Conservation (phyloP, 2,329 filamentous ascomycete species). For the Talaromyces sp. region DNA sequence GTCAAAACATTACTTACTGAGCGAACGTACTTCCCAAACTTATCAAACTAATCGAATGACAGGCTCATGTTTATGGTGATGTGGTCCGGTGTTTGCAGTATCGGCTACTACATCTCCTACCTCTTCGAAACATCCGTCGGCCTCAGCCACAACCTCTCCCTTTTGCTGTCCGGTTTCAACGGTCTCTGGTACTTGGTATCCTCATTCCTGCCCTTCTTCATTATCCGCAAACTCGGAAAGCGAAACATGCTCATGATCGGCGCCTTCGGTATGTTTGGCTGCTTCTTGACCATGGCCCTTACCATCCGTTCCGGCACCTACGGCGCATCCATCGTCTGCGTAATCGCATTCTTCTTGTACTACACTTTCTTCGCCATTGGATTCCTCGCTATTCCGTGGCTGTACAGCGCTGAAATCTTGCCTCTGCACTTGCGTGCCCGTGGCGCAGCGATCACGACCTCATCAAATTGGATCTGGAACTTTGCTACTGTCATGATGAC, state of each 20-base stretch:
- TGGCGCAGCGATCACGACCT: constrained; percentile 24
- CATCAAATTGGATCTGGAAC: constrained; percentile 26
- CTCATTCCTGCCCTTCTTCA: constrained; percentile 15
- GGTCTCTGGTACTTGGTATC: constrained; percentile 20
- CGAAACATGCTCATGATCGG: constrained; percentile 21
- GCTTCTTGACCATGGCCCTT: constrained; percentile 20
- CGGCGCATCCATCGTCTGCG: constrained; percentile 20
- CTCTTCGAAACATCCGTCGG: constrained; percentile 26
- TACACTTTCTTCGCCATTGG: constrained; percentile 21
- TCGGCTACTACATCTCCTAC: constrained; percentile 26
- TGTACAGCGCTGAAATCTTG: constrained; percentile 22
- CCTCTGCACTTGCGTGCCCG: constrained; percentile 21
- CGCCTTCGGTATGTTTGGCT: constrained; percentile 21
- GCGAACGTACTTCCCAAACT: no score
- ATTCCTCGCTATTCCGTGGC: constrained; percentile 20
- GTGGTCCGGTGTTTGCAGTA: constrained; percentile 19
- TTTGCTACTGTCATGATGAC: constrained; percentile 27
- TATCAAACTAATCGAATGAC: neutral
- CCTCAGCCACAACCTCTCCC: constrained; percentile 23
- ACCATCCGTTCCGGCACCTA: constrained; percentile 19
- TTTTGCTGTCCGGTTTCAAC: constrained; percentile 23
- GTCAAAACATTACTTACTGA: neutral
- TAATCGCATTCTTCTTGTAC: constrained; percentile 22
- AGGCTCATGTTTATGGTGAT: constrained; percentile 23
- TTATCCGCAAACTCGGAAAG: constrained; percentile 18